These are phyloP conservation scores for Lactuca sativa DNA, from an alignment of 129 eudicot genomes.

Conservation along the genomic window DNA sequence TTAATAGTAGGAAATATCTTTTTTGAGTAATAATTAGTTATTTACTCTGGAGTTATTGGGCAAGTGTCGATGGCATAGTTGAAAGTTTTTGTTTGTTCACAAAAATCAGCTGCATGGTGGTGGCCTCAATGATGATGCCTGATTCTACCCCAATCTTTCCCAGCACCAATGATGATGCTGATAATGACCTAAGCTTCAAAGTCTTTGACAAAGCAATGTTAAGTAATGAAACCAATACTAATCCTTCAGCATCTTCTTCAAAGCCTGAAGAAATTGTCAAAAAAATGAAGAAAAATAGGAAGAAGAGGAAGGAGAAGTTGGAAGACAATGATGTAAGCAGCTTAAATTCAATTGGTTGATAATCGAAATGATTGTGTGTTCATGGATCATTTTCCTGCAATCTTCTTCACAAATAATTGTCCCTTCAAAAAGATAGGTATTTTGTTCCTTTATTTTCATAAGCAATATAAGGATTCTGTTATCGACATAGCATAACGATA, in stretches of 20 bases:
- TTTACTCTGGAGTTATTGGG: not conserved
- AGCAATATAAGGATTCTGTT: no score
- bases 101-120: not conserved
- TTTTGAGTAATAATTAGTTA: not conserved
- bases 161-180: conserved; percentile 56
- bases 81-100: not conserved
- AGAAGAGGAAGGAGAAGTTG: conserved; percentile 19
- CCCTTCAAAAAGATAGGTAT: no score
- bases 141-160: conserved; percentile 16
- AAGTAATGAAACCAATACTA: conserved; percentile 17
- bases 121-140: not conserved
- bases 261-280: not conserved
- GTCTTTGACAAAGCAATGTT: conserved; percentile 57
- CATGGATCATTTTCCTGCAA: no score
- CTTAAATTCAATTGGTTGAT: not conserved
- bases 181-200: conserved; percentile 75
- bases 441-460: no score
- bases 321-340: conserved; percentile 45
- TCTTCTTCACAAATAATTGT: no score
- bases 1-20: not conserved
- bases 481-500: no score
- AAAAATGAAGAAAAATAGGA: conserved; percentile 36
- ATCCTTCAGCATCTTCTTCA: conserved; percentile 10
- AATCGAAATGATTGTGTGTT: no score
- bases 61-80: not conserved